These are phyloP conservation scores for Helminthosporium solani DNA, from an alignment of 2,329 filamentous ascomycete species.

Conservation along the genomic window DNA sequence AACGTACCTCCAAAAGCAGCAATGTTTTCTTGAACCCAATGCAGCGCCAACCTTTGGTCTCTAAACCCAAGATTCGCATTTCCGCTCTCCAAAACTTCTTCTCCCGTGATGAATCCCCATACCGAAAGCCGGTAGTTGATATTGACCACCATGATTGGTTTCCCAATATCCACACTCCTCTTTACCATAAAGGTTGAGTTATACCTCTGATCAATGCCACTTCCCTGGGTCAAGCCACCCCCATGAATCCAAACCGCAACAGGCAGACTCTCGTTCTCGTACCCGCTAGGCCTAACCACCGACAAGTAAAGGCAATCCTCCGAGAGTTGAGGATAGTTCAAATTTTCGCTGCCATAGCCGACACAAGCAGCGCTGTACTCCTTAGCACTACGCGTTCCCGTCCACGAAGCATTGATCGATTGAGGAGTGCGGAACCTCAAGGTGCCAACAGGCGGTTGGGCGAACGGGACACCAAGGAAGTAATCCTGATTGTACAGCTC, in stretches of 20 bases:
- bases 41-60: constrained; percentile 50
- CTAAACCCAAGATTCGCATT: constrained; percentile 49
- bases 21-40: constrained; percentile 49
- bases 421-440: constrained; percentile 53
- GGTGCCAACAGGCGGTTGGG: constrained; percentile 29
- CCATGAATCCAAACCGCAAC: constrained; percentile 60
- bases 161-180: constrained; percentile 47
- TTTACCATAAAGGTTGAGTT: constrained; percentile 52
- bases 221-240: constrained; percentile 52
- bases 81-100: constrained; percentile 43
- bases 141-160: constrained; percentile 49
- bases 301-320: constrained; percentile 53
- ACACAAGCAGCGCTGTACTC: constrained; percentile 41
- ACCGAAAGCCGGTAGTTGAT: constrained; percentile 55
- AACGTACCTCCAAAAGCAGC: constrained; percentile 45
- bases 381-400: constrained; percentile 39
- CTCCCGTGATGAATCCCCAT: constrained; percentile 64
- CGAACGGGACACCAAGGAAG: constrained; percentile 53
- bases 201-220: constrained; percentile 55
- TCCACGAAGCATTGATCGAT: constrained; percentile 45
- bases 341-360: constrained; percentile 39
- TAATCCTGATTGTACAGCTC: constrained; percentile 44
- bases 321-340: constrained; percentile 57
- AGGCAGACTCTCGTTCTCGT: constrained; percentile 45
- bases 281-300: constrained; percentile 48